Base-by-base conservation (phyloP, 2,329 filamentous ascomycete genomes). In the Purpureocillium takamizusanense region DNA sequence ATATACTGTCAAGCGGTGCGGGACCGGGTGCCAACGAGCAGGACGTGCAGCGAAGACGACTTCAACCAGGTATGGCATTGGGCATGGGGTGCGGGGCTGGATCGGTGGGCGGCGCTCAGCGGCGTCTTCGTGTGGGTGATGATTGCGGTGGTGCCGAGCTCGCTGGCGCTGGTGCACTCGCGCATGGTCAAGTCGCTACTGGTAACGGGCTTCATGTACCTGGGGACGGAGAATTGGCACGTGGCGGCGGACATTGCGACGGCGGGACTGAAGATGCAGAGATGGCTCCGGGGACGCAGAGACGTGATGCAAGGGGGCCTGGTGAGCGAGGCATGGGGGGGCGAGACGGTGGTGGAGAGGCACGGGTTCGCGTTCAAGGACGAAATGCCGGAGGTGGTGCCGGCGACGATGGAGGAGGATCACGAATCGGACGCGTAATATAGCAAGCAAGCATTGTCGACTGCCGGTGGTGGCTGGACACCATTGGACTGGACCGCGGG, bases 91-190 rank as follows among this genome's bases (percentile, higher is more conserved):
- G 62, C 70, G 4, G 61, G 66, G 2, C 53, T 72, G 27, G 52
- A 62, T 3, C 59, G 56, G 5, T 72, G 70, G 69, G 65, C 66
- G 41, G 50, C 56, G 3, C 56, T 69, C 17, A 54, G 70, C 12
- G 70, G 70, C 25, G 61, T 76, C 12, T 69, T 69, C 38, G 54
- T 62, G 36, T 74, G 70, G 70, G 52, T 70, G 17, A 54, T 67
- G 44, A 43, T 72, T 34, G 58, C 62, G 8, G 51, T 72, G 9
- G 55, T 62, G 13, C 59, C 66, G 8, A 55, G 59, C 28, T 62
- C 61, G 31, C 57, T 65, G 33, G 48, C 51, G 4, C 57, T 57
- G 11, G 54, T 62, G 2, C 61, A 65, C 18, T 63, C 62, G 18
- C 59, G 66, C 13, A 68, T 69, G 37, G 59, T 69, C 44, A 70